Percentiles rank a stretch among this genome's conserved stretches.
phyloP scores from a whole-genome alignment of 345 rosid genomes.

The Populus tremula region DNA sequence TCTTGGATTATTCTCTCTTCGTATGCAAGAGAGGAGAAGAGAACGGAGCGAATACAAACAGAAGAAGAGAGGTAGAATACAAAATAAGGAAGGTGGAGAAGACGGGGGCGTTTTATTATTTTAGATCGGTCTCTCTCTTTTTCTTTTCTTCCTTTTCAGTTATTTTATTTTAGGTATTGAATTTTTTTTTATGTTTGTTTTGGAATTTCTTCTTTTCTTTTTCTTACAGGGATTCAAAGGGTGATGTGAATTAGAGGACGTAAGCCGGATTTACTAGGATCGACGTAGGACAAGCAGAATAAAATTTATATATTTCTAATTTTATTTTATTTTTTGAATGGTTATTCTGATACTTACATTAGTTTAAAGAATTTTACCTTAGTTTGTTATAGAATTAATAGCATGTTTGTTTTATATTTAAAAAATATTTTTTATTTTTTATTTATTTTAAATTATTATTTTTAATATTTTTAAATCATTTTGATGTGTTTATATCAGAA shows the following conservation, averaged over 20 bases:
- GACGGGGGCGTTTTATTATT: background rate
- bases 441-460: too few species aligned
- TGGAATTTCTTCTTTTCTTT: background rate
- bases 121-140: background rate
- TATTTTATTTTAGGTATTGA: background rate
- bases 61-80: background rate
- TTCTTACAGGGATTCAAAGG: background rate
- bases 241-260: background rate
- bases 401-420: too few species aligned
- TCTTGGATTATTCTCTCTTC: background rate
- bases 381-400: too few species aligned
- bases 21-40: background rate
- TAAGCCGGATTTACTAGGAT: background rate
- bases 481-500: too few species aligned
- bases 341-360: background rate
- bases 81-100: background rate
- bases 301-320: background rate
- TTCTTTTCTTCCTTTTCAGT: background rate
- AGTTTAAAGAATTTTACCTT: too few species aligned
- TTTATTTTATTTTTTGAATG: background rate
- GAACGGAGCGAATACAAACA: background rate
- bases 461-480: too few species aligned
- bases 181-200: background rate
- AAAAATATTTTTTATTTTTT: too few species aligned
- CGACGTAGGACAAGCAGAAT: background rate